Conservation (phyloP, 345 rosid genomes). For the Eucalyptus erythrocorys region DNA sequence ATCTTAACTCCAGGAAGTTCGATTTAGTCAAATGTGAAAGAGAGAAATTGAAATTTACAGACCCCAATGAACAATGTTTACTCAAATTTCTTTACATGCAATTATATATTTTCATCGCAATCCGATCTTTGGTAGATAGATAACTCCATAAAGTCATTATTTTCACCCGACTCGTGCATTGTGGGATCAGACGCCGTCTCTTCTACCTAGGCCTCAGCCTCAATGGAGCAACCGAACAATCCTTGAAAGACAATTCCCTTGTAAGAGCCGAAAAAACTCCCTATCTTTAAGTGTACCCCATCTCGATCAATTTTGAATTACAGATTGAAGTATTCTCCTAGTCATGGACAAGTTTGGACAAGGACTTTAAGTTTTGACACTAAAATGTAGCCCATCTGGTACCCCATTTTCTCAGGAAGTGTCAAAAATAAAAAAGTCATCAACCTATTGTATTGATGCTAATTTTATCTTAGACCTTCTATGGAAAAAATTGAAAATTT, state of each 20-base stretch:
- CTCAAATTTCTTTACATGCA: neutral
- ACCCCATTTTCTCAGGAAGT: neutral
- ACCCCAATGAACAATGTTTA: neutral
- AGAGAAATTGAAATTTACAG: neutral
- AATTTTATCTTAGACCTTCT: too few species aligned
- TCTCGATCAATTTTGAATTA: neutral
- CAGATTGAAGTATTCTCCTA: neutral
- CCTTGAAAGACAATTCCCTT: neutral
- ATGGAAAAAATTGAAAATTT: rapidly evolving
- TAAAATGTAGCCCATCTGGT: neutral
- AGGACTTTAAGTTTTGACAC: neutral
- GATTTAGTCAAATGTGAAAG: neutral
- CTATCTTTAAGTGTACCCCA: neutral
- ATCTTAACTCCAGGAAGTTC: neutral
- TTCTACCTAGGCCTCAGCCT: neutral
- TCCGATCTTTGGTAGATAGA: neutral
- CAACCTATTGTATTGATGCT: rapidly evolving
- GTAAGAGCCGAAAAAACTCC: neutral
- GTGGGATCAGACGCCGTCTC: neutral
- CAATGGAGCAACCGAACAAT: neutral
- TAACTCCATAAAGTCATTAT: neutral
- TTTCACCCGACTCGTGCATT: neutral
- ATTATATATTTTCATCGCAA: neutral
- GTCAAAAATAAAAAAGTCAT: too few species aligned
- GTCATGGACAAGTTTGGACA: neutral